phyloP scores from a whole-genome alignment of 768 basidiomycete species.

The Russula griseocarnosa region DNA sequence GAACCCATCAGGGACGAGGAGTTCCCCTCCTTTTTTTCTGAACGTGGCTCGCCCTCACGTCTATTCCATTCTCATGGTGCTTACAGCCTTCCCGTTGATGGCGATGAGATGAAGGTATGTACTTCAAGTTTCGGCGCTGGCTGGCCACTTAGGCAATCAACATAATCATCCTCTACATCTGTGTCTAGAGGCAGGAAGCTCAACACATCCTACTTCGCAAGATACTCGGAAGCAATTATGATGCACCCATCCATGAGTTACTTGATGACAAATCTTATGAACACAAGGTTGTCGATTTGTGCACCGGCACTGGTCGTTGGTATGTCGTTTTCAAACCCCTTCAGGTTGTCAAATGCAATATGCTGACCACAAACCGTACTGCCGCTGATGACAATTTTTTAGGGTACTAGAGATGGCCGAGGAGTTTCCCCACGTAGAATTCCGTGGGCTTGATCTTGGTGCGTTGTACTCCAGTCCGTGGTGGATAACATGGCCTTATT shows the following conservation, averaged over 20 bases:
- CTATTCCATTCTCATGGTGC: slow-evolving; percentile 64
- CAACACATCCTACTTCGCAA: slow-evolving; percentile 32
- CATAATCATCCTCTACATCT: neutral
- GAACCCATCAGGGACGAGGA: slow-evolving; percentile 50
- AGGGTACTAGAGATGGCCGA: slow-evolving; percentile 76
- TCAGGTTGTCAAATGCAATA: slow-evolving; percentile 6
- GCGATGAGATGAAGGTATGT: slow-evolving; percentile 63
- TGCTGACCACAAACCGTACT: neutral
- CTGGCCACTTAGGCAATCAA: neutral
- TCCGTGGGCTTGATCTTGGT: slow-evolving; percentile 78
- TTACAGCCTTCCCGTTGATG: slow-evolving; percentile 73
- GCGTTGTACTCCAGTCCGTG: slow-evolving; percentile 31
- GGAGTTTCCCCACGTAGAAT: slow-evolving; percentile 58
- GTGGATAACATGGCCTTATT: neutral
- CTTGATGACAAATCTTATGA: slow-evolving; percentile 44
- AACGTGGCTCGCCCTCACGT: slow-evolving; percentile 45
- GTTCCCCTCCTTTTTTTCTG: slow-evolving; percentile 56
- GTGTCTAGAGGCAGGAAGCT: slow-evolving; percentile 21
- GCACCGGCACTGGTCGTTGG: slow-evolving; percentile 75
- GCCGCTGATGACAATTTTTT: slow-evolving; percentile 7
- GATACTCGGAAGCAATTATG: slow-evolving; percentile 53
- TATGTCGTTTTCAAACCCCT: slow-evolving; percentile 36
- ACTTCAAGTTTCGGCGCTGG: slow-evolving; percentile 20
- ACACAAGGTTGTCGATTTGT: slow-evolving; percentile 62
- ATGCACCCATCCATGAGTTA: slow-evolving; percentile 55